Conservation (phyloP, 2,329 filamentous ascomycete species). For the Onygena corvina region DNA sequence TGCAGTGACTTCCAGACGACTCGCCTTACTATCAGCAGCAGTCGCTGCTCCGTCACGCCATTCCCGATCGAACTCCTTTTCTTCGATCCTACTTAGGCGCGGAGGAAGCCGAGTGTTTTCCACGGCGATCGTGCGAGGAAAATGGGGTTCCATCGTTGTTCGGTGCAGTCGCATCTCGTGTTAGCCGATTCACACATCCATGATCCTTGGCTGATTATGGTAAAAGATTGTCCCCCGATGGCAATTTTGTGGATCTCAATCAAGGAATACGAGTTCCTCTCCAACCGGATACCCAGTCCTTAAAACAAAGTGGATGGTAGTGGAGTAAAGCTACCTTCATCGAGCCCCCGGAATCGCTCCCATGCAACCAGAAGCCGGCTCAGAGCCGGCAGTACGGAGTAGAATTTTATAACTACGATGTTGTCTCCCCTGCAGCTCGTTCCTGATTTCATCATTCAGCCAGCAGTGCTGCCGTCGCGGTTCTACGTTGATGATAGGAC, state of each 20-base stretch:
- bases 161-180: background rate
- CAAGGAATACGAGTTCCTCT: background rate
- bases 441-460: background rate
- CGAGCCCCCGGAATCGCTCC: background rate
- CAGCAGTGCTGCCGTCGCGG: background rate
- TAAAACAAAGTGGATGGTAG: background rate
- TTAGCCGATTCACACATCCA: background rate
- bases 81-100: no score
- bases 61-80: no score
- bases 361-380: no score
- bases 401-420: no score
- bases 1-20: no score
- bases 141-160: background rate
- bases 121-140: no score
- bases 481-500: no score
- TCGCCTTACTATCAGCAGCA: no score
- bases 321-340: background rate
- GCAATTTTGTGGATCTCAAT: background rate
- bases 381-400: no score
- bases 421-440: constrained; percentile 4
- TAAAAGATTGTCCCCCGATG: background rate
- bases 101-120: no score
- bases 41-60: no score
- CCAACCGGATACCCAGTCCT: background rate
- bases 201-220: background rate